Percentiles rank a stretch among this genome's conserved stretches.
Evolutionary conservation across 768 basidiomycete species (phyloP).

Genomic region (Tylopilus plumbeoviolaceoides): DNA sequence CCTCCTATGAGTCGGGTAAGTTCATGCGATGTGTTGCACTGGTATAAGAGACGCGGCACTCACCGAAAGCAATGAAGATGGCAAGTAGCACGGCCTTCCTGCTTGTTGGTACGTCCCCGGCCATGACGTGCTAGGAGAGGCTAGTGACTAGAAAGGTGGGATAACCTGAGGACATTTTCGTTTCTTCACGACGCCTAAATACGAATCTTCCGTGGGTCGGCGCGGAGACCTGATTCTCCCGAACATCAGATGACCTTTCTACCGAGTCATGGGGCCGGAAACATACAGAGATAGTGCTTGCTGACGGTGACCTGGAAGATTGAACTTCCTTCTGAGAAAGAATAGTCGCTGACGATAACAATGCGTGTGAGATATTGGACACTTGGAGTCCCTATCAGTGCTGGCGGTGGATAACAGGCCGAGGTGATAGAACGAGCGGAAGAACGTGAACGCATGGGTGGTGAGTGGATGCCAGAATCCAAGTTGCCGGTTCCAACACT

Average conservation of each 20-base stretch:
- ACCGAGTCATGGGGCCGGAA: no score
- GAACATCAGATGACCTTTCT: conserved; percentile 9
- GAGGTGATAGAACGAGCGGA: no score
- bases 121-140: conserved; percentile 10
- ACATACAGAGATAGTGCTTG: no score
- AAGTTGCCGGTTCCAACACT: background rate
- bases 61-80: conserved; percentile 68
- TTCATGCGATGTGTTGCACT: background rate
- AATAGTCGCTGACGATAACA: no score
- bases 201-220: background rate
- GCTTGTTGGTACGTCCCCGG: conserved; percentile 55
- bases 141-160: background rate
- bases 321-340: background rate
- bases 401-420: no score
- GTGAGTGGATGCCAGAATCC: background rate
- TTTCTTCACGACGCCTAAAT: conserved; percentile 7
- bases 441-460: background rate
- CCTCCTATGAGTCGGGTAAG: background rate
- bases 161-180: background rate
- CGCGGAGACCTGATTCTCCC: background rate
- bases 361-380: no score
- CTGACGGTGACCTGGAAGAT: background rate
- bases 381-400: no score
- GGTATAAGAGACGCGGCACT: conserved; percentile 17
- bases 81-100: conserved; percentile 56